Percentiles rank a stretch among this genome's conserved stretches.
Evolutionary conservation across 2,329 filamentous ascomycete genomes (phyloP).

Genomic region (Hypoxylon sp.): DNA sequence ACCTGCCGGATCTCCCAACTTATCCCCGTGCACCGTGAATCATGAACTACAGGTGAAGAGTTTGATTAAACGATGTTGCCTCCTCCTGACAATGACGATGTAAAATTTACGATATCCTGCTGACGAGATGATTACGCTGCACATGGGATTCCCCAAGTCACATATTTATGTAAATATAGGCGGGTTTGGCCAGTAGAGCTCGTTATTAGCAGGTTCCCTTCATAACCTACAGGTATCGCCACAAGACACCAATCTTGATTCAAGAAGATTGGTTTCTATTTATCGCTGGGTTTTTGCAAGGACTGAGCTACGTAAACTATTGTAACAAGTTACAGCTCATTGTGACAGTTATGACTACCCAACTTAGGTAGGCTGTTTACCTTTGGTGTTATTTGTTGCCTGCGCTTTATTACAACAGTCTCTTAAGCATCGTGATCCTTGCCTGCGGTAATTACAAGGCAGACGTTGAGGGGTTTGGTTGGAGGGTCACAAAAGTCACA

Average conservation of each 20-base stretch:
- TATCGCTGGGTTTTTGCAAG: conserved; percentile 11
- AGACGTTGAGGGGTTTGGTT: conserved; percentile 23
- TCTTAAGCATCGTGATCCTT: conserved; percentile 36
- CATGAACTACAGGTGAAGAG: conserved; percentile 7
- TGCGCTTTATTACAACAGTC: conserved; percentile 22
- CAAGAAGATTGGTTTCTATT: conserved; percentile 6
- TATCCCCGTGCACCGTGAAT: conserved; percentile 7
- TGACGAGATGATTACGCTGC: conserved; percentile 25
- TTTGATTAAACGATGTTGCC: conserved; percentile 14
- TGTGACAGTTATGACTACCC: conserved; percentile 18
- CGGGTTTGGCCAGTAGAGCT: neutral
- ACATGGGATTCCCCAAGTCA: conserved; percentile 13
- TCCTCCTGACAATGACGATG: conserved; percentile 8
- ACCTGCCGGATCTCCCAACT: neutral
- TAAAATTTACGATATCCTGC: conserved; percentile 18
- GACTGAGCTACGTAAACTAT: neutral
- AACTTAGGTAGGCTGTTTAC: conserved; percentile 15
- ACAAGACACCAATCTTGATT: conserved; percentile 4
- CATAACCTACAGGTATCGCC: neutral
- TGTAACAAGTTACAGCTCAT: conserved; percentile 1
- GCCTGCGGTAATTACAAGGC: conserved; percentile 32
- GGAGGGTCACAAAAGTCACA: conserved; percentile 33
- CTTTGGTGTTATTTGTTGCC: conserved; percentile 31
- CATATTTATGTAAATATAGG: conserved; percentile 6
- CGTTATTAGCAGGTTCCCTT: neutral